Evolutionary conservation across 139 green algal species (phyloP).

Genomic region (Asterochloris sp.): DNA sequence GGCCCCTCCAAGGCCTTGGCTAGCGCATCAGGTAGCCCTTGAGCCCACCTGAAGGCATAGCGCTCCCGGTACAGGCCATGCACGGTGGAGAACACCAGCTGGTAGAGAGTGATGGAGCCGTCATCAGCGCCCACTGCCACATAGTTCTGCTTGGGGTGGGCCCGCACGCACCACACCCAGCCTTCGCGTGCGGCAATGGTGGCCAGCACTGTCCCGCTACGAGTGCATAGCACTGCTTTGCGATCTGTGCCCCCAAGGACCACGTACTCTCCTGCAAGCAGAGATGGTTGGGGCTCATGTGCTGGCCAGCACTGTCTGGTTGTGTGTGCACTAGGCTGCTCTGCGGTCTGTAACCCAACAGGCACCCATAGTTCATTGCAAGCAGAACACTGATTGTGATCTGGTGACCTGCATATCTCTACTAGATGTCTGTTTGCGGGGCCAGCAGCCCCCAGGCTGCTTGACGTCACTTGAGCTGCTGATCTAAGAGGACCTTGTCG

Average conservation of each 20-base stretch:
- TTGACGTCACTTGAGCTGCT: too few relatives aligned
- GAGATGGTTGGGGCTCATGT: too few relatives aligned
- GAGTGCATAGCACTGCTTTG: constrained; percentile 57
- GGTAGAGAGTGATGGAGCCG: constrained; percentile 66
- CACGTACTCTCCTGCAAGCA: constrained; percentile 6
- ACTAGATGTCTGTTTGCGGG: too few relatives aligned
- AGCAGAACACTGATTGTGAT: too few relatives aligned
- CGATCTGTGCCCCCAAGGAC: constrained; percentile 14
- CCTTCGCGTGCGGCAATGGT: constrained; percentile 49
- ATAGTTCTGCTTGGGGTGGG: constrained; percentile 60
- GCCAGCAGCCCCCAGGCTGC: too few relatives aligned
- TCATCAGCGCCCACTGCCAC: constrained; percentile 71
- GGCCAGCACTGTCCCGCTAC: constrained; percentile 60
- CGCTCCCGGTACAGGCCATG: constrained; percentile 72
- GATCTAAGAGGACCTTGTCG: too few relatives aligned
- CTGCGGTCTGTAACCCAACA: too few relatives aligned
- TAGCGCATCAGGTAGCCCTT: not conserved
- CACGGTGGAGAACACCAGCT: constrained; percentile 66
- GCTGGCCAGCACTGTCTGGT: too few relatives aligned
- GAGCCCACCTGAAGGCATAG: constrained; percentile 44
- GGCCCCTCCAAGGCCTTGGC: not conserved
- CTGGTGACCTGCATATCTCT: too few relatives aligned
- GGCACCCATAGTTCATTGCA: too few relatives aligned
- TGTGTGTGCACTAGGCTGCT: too few relatives aligned
- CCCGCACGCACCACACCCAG: constrained; percentile 65